Evolutionary conservation across 2,329 filamentous ascomycete genomes (phyloP).

Genomic region (Penicillium nordicum): DNA sequence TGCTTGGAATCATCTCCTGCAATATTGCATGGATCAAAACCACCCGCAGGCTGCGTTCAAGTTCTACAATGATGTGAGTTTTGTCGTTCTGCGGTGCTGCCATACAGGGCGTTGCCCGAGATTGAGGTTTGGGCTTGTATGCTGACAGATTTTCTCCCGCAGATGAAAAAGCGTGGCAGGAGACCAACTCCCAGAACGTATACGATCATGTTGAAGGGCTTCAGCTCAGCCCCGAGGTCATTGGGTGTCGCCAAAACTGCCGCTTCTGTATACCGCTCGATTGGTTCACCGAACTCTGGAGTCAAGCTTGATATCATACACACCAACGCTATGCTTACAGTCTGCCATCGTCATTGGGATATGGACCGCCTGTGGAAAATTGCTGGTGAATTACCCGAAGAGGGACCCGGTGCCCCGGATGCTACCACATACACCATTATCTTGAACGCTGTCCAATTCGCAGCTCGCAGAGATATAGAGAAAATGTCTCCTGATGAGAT

Average conservation of each 20-base stretch:
- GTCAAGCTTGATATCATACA: conserved; percentile 75
- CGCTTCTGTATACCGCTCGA: conserved; percentile 71
- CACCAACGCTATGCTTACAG: conserved; percentile 80
- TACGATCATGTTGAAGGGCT: conserved; percentile 75
- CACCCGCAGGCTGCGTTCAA: conserved; percentile 66
- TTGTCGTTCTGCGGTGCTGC: not conserved
- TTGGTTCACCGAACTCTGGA: conserved; percentile 60
- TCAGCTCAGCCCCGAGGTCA: conserved; percentile 58
- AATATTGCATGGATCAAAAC: conserved; percentile 62
- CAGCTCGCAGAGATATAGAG: conserved; percentile 34
- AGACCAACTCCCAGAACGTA: conserved; percentile 78
- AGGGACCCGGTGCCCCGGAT: conserved; percentile 62
- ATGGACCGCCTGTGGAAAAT: conserved; percentile 79
- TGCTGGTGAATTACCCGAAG: conserved; percentile 66
- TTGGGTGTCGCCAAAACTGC: conserved; percentile 60
- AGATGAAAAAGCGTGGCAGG: conserved; percentile 94
- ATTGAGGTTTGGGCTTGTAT: not conserved
- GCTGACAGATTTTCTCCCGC: conserved; percentile 12
- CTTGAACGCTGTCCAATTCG: conserved; percentile 66
- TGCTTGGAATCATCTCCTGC: conserved; percentile 84
- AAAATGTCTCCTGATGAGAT: conserved; percentile 31
- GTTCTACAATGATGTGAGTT: conserved; percentile 77
- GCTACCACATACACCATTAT: conserved; percentile 76
- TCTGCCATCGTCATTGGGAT: conserved; percentile 71
- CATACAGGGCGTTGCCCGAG: not conserved